A percentile compares a stretch with the other conserved stretches of the same genome.
Evolutionary conservation across 805 yeast genomes (phyloP).

Genomic region (Dipodascopsis tothii): DNA sequence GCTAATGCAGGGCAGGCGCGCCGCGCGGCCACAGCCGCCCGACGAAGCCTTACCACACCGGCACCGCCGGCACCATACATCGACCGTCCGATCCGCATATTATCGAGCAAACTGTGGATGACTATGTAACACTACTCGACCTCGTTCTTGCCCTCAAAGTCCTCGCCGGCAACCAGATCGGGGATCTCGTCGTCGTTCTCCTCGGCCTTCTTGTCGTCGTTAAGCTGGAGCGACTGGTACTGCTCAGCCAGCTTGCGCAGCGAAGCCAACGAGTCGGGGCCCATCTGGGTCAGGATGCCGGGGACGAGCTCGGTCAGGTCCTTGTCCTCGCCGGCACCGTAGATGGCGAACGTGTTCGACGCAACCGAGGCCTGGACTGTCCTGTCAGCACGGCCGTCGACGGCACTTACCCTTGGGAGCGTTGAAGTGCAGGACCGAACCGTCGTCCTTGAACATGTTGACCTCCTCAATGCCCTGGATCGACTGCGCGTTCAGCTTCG

Average conservation of each 20-base stretch:
- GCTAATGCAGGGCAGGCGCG: no score
- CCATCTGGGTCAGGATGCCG: conserved; percentile 88
- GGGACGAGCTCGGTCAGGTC: conserved; percentile 87
- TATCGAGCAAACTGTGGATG: background rate
- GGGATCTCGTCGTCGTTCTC: conserved; percentile 51
- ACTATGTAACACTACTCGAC: conserved; percentile 4
- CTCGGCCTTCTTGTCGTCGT: conserved; percentile 37
- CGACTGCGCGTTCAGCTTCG: conserved; percentile 82
- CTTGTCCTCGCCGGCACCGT: conserved; percentile 93
- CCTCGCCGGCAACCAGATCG: conserved; percentile 45
- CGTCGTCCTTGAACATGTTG: conserved; percentile 94
- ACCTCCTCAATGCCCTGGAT: conserved; percentile 91
- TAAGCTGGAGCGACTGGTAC: conserved; percentile 47
- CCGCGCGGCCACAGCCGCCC: no score
- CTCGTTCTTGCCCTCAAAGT: conserved; percentile 19
- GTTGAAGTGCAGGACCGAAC: conserved; percentile 90
- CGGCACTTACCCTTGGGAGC: conserved; percentile 61
- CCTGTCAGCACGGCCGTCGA: background rate
- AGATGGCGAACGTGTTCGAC: conserved; percentile 86
- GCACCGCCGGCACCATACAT: no score
- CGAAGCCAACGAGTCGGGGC: conserved; percentile 88
- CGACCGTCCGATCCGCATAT: no score
- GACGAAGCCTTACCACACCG: no score
- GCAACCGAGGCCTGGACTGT: conserved; percentile 84
- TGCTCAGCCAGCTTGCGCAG: conserved; percentile 85